Percentiles rank a stretch among this genome's conserved stretches.
phyloP scores from a whole-genome alignment of 2,329 filamentous ascomycete species.

The Nothomitra cinnamomea region DNA sequence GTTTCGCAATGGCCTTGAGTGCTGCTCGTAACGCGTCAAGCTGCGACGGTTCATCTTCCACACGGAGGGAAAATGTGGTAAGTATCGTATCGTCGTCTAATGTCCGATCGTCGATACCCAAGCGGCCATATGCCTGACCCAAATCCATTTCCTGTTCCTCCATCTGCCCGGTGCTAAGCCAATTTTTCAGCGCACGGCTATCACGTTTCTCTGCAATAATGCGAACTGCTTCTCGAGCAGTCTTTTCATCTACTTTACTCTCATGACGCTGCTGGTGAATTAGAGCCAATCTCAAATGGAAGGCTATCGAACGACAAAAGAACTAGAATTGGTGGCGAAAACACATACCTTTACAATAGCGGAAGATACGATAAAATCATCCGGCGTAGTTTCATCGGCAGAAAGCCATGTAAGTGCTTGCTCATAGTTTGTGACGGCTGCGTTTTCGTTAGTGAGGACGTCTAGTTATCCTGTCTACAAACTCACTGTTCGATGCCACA shows the following conservation, averaged over 20 bases:
- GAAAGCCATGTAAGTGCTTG: slow-evolving; percentile 47
- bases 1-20: slow-evolving; percentile 14
- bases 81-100: slow-evolving; percentile 33
- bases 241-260: slow-evolving; percentile 29
- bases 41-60: slow-evolving; percentile 29
- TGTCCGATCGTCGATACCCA: slow-evolving; percentile 35
- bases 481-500: slow-evolving; percentile 36
- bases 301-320: neutral
- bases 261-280: slow-evolving; percentile 28
- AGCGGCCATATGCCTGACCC: slow-evolving; percentile 32
- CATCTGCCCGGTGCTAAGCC: slow-evolving; percentile 33
- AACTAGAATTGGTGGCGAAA: neutral
- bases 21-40: slow-evolving; percentile 11
- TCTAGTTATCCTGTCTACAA: neutral
- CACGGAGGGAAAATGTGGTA: slow-evolving; percentile 28
- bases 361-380: slow-evolving; percentile 41
- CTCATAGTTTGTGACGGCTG: slow-evolving; percentile 40
- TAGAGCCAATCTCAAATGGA: neutral
- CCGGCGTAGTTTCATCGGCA: slow-evolving; percentile 29
- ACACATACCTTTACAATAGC: slow-evolving; percentile 35
- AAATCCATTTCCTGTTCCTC: slow-evolving; percentile 35
- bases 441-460: neutral
- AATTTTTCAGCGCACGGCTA: slow-evolving; percentile 35
- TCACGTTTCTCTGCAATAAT: slow-evolving; percentile 42
- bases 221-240: slow-evolving; percentile 36